Evolutionary conservation across 1,284 basidiomycete species (phyloP), one percentile per base, ranked within the genome.

Genomic region (Porphyrellus sp.): DNA sequence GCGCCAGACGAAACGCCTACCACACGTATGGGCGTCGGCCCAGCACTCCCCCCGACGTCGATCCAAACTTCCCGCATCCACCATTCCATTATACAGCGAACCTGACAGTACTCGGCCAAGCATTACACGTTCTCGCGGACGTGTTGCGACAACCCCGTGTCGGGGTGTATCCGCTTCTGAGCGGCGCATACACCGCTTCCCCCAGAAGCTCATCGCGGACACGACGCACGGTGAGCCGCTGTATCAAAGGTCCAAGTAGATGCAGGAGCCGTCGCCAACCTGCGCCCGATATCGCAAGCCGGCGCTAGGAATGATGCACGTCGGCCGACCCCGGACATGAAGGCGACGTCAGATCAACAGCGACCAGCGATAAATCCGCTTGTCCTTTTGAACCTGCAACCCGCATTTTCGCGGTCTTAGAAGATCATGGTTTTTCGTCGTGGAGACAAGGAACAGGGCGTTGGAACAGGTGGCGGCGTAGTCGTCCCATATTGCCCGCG

Each of bases 201-300:
- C 51, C 56, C 70, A 74, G 42, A 68, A 72, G 52, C 62, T 76
- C 25, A 60, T 74, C 27, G 62, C 63, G 2, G 72, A 75, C 45
- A 71, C 69, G 33, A 64, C 65, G 5, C 68, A 64, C 24, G 65
- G 70, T 5, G 71, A 74, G 58, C 59, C 59, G 7, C 54, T 76
- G 46, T 79, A 74, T 54, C 72, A 75, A 20, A 59, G 66, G 34
- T 67, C 73, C 13, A 71, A 72, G 47, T 66, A 71, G 34, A 66
- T 72, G 50, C 76, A 79, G 55, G 76, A 77, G 49, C 74, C 27
- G 76, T 74, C 5, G 70, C 67, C 33, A 76, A 72, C 52, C 57
- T 69, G 49, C 47, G 1, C 44, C 51, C 12, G 66, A 66, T 18
- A 45, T 21, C n/a, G 1, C 47, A 21, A 51, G 55, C 31, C 60